Percentiles rank a stretch among this genome's conserved stretches.
Conservation (phyloP, 441 rosid species). For the Corymbia calophylla region DNA sequence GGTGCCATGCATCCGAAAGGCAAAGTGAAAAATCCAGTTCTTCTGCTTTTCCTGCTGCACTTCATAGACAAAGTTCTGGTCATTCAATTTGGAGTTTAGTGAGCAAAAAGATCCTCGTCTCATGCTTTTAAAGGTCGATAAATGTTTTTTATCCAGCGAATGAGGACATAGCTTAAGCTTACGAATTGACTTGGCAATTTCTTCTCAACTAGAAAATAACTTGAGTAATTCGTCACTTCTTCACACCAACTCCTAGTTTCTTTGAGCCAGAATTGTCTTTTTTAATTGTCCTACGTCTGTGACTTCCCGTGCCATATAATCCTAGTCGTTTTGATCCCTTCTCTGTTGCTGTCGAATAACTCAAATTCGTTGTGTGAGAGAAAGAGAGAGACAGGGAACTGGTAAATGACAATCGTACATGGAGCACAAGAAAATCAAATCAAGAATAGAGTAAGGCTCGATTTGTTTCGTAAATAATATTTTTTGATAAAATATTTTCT, state of each 20-base stretch:
- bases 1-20: not conserved
- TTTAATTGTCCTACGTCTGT: not conserved
- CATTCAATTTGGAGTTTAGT: not conserved
- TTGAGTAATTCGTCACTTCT: not conserved
- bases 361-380: not conserved
- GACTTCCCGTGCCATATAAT: not conserved
- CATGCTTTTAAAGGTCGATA: not conserved
- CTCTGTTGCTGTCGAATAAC: not conserved
- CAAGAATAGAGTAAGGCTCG: not conserved
- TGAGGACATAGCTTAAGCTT: not conserved
- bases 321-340: not conserved
- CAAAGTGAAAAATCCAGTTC: not conserved
- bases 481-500: no score
- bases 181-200: not conserved
- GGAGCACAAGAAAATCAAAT: not conserved
- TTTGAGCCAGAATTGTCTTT: not conserved
- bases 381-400: not conserved
- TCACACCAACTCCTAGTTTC: not conserved
- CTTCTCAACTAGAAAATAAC: not conserved
- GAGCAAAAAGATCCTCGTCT: not conserved
- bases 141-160: not conserved
- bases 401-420: not conserved
- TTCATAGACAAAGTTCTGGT: not conserved
- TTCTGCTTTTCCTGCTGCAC: not conserved
- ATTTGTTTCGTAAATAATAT: not conserved